phyloP scores from a whole-genome alignment of 148 eudicot genomes.

The Simmondsia chinensis region DNA sequence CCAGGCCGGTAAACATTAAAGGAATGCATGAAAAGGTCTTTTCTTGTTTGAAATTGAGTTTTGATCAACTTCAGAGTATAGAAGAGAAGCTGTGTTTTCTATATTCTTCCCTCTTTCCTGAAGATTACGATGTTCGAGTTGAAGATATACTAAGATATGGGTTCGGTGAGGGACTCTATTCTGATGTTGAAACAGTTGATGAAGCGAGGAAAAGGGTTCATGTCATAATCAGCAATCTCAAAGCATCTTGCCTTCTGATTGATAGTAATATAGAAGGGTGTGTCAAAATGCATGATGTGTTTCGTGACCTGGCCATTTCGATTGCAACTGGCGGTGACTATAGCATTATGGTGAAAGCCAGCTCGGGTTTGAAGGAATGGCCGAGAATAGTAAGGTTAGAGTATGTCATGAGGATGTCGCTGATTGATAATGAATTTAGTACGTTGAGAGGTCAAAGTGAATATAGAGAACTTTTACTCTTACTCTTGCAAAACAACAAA shows the following conservation, averaged over 20 bases:
- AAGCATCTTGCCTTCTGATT: slow-evolving; percentile 23
- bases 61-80: slow-evolving; percentile 17
- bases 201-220: slow-evolving; percentile 27
- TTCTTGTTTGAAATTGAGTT: slow-evolving; percentile 26
- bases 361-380: slow-evolving; percentile 15
- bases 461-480: slow-evolving; percentile 20
- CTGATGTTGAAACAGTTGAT: slow-evolving; percentile 16
- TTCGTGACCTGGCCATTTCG: slow-evolving; percentile 31
- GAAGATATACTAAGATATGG: slow-evolving; percentile 32
- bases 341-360: slow-evolving; percentile 21
- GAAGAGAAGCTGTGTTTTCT: slow-evolving; percentile 21
- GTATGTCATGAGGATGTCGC: slow-evolving; percentile 23
- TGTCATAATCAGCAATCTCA: slow-evolving; percentile 20
- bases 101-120: slow-evolving; percentile 33
- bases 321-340: slow-evolving; percentile 21
- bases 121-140: slow-evolving; percentile 26
- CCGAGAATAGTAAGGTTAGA: slow-evolving; percentile 12
- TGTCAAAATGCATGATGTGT: slow-evolving; percentile 40
- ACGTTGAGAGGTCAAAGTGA: slow-evolving; percentile 8
- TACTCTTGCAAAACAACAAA: slow-evolving; percentile 14
- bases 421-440: slow-evolving; percentile 15
- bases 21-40: slow-evolving; percentile 29
- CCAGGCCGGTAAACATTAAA: slow-evolving; percentile 16
- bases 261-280: slow-evolving; percentile 4
- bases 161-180: slow-evolving; percentile 28